Evolutionary conservation across 1,139 yeast genomes (phyloP).

Genomic region (Yamadazyma mexicana): DNA sequence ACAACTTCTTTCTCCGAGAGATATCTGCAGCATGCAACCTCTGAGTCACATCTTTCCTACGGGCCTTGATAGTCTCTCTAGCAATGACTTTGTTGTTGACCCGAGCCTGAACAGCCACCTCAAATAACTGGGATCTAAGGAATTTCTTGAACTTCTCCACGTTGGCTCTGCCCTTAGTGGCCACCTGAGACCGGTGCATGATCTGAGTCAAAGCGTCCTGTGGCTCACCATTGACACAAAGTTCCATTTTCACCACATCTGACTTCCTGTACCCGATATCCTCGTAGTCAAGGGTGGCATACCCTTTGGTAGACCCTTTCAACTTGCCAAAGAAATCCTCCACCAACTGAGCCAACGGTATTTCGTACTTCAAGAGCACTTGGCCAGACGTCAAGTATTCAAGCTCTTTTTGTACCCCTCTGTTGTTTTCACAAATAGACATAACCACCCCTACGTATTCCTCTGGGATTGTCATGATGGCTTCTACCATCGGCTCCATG

Average conservation of each 20-base stretch:
- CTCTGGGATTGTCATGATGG: constrained; percentile 86
- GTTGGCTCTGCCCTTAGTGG: constrained; percentile 73
- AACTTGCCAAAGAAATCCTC: constrained; percentile 94
- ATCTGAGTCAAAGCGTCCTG: constrained; percentile 93
- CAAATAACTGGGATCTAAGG: constrained; percentile 79
- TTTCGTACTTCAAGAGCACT: constrained; percentile 71
- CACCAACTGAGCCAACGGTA: constrained; percentile 87
- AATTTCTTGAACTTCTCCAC: constrained; percentile 80
- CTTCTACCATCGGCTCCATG: constrained; percentile 89
- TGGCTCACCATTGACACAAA: constrained; percentile 84
- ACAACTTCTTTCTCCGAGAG: constrained; percentile 81
- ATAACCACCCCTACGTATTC: constrained; percentile 88
- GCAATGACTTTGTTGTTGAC: constrained; percentile 85
- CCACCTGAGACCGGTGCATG: constrained; percentile 79
- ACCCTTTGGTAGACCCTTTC: constrained; percentile 88
- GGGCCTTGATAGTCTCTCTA: constrained; percentile 89
- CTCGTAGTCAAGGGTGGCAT: constrained; percentile 92
- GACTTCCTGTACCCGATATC: constrained; percentile 84
- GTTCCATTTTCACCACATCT: constrained; percentile 82
- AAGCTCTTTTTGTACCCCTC: constrained; percentile 81
- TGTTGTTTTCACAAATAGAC: constrained; percentile 75
- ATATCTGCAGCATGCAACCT: constrained; percentile 92
- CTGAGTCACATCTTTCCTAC: constrained; percentile 90
- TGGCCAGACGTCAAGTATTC: constrained; percentile 82
- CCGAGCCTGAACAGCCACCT: constrained; percentile 88